Base-by-base conservation (phyloP, 441 rosid genomes). In the Raphanus hybrid region DNA sequence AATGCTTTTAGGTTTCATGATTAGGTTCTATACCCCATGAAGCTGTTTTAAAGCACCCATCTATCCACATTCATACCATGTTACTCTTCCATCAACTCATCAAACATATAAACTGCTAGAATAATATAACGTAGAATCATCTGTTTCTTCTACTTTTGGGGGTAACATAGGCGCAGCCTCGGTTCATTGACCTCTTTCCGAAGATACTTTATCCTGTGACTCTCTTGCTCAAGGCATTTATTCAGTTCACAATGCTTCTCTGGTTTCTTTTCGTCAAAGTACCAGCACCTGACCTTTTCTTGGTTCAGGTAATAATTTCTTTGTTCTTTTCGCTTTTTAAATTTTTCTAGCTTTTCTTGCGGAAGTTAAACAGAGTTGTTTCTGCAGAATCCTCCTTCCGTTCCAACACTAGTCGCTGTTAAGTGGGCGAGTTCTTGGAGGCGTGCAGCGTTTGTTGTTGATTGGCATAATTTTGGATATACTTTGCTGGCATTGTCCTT, bases 401-500 rank as follows among this genome's bases (percentile, higher is more conserved):
- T 96, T 84, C 98, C 98, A 48, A 88, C 98, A 37, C 80, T 93
- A 77, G 74, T 89, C 59, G 97, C 95, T 74, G 96, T 93, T 48
- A 91, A 90, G 86, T 92, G 97, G 97, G 98, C 94, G 10, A 93
- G 97, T 85, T 87, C 88, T 75, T 86, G 86, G 81, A 87, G 92
- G 79, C 81, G 75, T 70, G 89, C 97, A 12, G 85, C 90, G 0
- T 88, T 90, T 83, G 71, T 96, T 60, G 83, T 96, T 5, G 99
- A 96, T 83, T 96, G 99, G 99, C 99, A 96, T 82, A 96, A 96
- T 75, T 96, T 91, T 86, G 99, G 99, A 71, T 93, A 92, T 77
- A 93, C 99, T 0, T 84, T 96, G 83, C 84, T 96, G 81, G 91
- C 91, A 11, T 82, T 96, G 79, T 93, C 98, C 6, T 77, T 96